These are phyloP conservation scores for Epichloe baconii DNA, from an alignment of 2,329 filamentous ascomycete species.

Conservation along the genomic window DNA sequence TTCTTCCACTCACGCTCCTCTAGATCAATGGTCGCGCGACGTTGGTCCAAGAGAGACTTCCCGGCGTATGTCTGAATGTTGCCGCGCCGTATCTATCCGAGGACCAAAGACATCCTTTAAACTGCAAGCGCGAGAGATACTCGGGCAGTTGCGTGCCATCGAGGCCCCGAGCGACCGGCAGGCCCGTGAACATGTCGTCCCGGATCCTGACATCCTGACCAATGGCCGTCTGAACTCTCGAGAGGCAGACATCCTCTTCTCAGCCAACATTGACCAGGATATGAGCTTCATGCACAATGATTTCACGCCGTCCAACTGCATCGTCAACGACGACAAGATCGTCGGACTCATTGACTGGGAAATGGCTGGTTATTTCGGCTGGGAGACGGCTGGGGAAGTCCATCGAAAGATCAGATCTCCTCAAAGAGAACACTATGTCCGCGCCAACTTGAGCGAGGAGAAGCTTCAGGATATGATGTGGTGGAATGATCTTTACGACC, in stretches of 20 bases:
- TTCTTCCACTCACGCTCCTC: background rate
- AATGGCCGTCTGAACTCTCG: no score
- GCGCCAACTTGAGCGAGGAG: slow-evolving; percentile 6
- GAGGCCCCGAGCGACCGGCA: no score
- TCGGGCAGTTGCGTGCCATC: background rate
- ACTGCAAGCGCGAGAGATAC: background rate
- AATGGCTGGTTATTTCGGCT: no score
- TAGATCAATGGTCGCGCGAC: slow-evolving; percentile 23
- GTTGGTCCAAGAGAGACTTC: slow-evolving; percentile 25
- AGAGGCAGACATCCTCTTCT: no score
- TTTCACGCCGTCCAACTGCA: slow-evolving; percentile 23
- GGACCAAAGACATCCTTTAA: slow-evolving; percentile 4
- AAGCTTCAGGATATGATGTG: slow-evolving; percentile 8
- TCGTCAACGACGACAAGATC: slow-evolving; percentile 25
- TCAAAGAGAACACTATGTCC: slow-evolving; percentile 12
- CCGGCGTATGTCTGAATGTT: slow-evolving; percentile 22
- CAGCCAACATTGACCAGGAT: no score
- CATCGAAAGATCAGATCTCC: slow-evolving; percentile 14
- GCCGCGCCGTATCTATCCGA: slow-evolving; percentile 23
- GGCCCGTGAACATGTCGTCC: no score
- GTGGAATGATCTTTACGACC: slow-evolving; percentile 10
- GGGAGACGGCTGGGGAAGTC: slow-evolving; percentile 6
- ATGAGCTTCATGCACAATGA: slow-evolving; percentile 12
- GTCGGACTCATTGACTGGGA: slow-evolving; percentile 12
- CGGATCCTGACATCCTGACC: no score